These are phyloP conservation scores for Exophiala calicioides DNA, from an alignment of 2,329 filamentous ascomycete species.

Conservation along the genomic window DNA sequence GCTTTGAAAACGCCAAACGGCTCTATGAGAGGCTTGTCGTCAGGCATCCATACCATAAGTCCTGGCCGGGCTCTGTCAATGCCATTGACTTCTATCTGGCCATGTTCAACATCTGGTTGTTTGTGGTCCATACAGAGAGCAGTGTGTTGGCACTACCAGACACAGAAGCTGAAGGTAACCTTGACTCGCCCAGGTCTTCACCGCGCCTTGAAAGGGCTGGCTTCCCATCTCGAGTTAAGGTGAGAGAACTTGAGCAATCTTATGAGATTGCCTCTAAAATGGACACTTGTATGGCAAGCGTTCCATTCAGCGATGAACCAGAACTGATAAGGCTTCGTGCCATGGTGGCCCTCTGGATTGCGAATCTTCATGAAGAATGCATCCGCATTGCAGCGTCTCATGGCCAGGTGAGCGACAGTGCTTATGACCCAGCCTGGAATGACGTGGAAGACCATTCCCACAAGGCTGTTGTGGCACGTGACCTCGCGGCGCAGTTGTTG, in stretches of 20 bases:
- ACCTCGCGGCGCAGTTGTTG: constrained; percentile 13
- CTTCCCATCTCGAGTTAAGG: constrained; percentile 26
- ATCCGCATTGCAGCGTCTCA: too few species aligned
- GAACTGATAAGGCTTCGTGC: constrained; percentile 70
- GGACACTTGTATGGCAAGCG: constrained; percentile 68
- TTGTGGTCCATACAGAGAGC: constrained; percentile 67
- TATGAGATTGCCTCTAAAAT: constrained; percentile 66
- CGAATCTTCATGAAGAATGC: constrained; percentile 56
- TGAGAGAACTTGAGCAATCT: constrained; percentile 56
- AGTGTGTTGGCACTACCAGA: constrained; percentile 41
- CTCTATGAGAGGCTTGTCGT: constrained; percentile 80
- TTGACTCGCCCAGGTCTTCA: constrained; percentile 26
- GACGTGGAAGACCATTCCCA: constrained; percentile 9
- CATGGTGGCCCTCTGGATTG: constrained; percentile 73
- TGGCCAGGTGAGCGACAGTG: too few species aligned
- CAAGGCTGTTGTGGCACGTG: constrained; percentile 22
- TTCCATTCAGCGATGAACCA: constrained; percentile 68
- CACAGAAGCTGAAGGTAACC: constrained; percentile 36
- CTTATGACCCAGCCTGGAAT: too few species aligned
- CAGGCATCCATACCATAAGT: constrained; percentile 70
- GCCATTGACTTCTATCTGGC: constrained; percentile 79
- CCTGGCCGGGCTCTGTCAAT: constrained; percentile 59
- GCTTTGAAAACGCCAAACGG: constrained; percentile 59
- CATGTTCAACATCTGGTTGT: constrained; percentile 79
- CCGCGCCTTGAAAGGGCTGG: constrained; percentile 3